Conservation (phyloP, 2,329 filamentous ascomycete species). For the Periconia sp. region DNA sequence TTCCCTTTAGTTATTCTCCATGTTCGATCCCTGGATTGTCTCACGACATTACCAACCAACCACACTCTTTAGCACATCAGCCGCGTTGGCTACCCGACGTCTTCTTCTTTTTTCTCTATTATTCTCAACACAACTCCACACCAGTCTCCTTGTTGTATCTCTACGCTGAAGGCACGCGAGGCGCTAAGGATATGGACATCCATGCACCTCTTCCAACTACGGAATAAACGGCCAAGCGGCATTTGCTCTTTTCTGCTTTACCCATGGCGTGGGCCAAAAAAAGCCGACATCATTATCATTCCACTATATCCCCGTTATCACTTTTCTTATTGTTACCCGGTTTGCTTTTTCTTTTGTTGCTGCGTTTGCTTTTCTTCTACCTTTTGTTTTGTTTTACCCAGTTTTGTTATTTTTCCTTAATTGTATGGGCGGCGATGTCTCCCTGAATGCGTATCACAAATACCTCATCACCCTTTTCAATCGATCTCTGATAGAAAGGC, state of each 20-base stretch:
- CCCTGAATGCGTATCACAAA: no score
- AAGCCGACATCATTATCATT: slow-evolving; percentile 2
- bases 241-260: slow-evolving; percentile 2
- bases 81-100: neutral
- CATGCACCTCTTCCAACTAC: neutral
- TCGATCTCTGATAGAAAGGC: no score
- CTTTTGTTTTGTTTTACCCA: no score
- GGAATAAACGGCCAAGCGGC: slow-evolving; percentile 11
- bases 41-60: neutral
- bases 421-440: no score
- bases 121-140: no score
- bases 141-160: slow-evolving; percentile 11
- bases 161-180: slow-evolving; percentile 15
- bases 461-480: no score
- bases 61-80: slow-evolving; percentile 9
- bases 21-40: neutral
- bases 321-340: slow-evolving; percentile 3
- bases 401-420: no score
- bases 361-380: no score
- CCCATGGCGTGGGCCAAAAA: neutral
- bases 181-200: neutral
- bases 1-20: slow-evolving; percentile 4
- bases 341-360: no score
- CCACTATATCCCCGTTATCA: slow-evolving; percentile 1
- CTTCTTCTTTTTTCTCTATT: neutral